Base-by-base conservation (phyloP, 495 filamentous ascomycete genomes). In the Daldinia concentrica region DNA sequence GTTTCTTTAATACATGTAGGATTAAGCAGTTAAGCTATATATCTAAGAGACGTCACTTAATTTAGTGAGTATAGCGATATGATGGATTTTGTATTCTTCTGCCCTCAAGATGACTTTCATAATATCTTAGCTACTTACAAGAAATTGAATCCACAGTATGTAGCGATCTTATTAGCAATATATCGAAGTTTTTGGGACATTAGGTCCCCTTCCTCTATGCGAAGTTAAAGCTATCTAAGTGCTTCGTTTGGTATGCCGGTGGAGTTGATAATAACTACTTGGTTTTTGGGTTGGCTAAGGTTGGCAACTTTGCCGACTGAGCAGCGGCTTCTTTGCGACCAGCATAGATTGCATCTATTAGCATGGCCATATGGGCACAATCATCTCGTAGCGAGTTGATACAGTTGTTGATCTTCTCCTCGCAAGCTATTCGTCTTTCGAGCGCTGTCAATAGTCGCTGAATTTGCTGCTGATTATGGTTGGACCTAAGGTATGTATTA, bases 351-450 rank as follows among this genome's bases (percentile, higher is more conserved):
- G 71, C 71, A 41, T 73, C 58, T 1, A 73, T 9, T 19, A 73
- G 52, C 71, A 73, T 73, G 8, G 71, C 71, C 2, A 73, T 58
- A 29, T 73, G 71, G 30, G 62, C 71, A 24, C 57, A 58, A n/a
- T 73, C 71, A 9, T 69, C 66, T 62, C 58, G 65, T 4, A 73
- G 66, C 0, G 52, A 55, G 29, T 69, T 66, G 15, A 68, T 66
- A 11, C 32, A 24, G 9, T 66, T 51, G 17, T 22, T 66, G 51
- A 73, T 73, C 30, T 69, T 54, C 41, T 69, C 71, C 11, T 73
- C 71, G 41, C 61, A 69, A 6, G n/a, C 58, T 9, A 59, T 59
- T 15, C 62, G 71, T 34, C 63, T 73, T 52, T 69, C 58, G 9
- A 73, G 30, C 26, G 62, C 65, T n/a, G 39, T 43, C 19, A 55